Base-by-base conservation (phyloP, 2,329 filamentous ascomycete genomes). In the Aspergillus ochraceus region DNA sequence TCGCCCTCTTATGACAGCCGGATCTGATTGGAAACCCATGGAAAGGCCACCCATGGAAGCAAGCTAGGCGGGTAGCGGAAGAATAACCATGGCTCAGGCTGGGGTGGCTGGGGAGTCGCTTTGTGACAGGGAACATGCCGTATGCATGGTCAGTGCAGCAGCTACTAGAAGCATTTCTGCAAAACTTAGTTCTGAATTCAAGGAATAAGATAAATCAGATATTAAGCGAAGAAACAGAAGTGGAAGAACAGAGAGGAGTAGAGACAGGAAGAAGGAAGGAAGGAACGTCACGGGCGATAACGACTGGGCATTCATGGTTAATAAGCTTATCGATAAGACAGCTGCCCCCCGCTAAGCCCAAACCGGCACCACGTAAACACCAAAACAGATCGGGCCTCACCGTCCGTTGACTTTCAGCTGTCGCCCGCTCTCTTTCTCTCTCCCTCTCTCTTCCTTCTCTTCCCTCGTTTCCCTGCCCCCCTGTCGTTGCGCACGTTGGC, bases 251-350 rank as follows among this genome's bases (percentile, higher is more conserved):
- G 10, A 36, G 30, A 4, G 5, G n/a, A 26, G 29, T 8, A n/a
- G 54, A 22, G n/a, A 51, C 4, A 54, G 20, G 47, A 6, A 3
- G 39, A 17, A 19, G 14, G 51, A 32, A 49, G 8, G 45, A 17
- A 42, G 22, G 46, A 53, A 24, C 36, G 47, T 24, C 30, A 54
- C 24, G n/a, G 49, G 86, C 20, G 77, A 84, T 63, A 68, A 46
- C 17, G 6, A n/a, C 19, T 14, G n/a, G 39, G n/a, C 14, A 14
- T 24, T 32, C 19, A 14, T 46, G 52, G 14, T 29, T 39, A 30
- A 58, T 75, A 76, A 76, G 74, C 74, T 77, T 77, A 77, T 77
- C 75, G 75, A 77, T 77, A 77, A 74, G 65, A 50, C 62, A 36
- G 3, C 11, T 14, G 32, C 12, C 52, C 20, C 29, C 42, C 69